Evolutionary conservation across 2,329 filamentous ascomycete species (phyloP), one percentile per base, ranked within the genome.

Genomic region (Hypoxylon sp.): DNA sequence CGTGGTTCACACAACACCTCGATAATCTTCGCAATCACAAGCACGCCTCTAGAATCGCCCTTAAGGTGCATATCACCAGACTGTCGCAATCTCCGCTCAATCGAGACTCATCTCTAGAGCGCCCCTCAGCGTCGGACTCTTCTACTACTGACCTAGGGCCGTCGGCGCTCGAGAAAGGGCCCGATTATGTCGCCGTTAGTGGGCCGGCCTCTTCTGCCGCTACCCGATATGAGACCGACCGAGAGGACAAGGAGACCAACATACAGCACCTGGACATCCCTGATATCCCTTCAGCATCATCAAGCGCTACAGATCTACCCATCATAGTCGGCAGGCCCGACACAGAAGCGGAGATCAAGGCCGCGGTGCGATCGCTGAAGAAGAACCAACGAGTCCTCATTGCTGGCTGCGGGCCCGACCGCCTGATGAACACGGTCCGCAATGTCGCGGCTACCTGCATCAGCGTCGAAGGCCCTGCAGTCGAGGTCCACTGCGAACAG

Each of bases 401-500:
- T 44, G 83, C 82, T 2, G 84, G 81, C 1, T 87, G 85, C 74
- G 85, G 85, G 2, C 84, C 85, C 1, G 78, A 79, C 22, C 75
- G 78, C 3, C 70, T 87, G 54, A 83, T 85, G 77, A 76, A 77
- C 51, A 75, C 78, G 2, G 83, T 84, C n/a, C 79, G 84, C 48
- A 78, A 82, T 29, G 81, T 82, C 0, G 80, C 82, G 8, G 84
- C 84, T 2, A 77, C 76, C 31, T 79, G 80, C 69, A 85, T 87
- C 37, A 77, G 74, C 0, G 75, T 79, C 1, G 77, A 80, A 24
- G 85, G 84, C 3, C 83, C 84, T 0, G 82, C 81, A 29, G 79
- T 87, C n/a, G 84, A 86, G 72, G 76, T 86, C 51, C 84, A 86
- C 72, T 83, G 81, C 67, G 85, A 86, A 73, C 80, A 84, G 72